Evolutionary conservation across 306 rosid species (phyloP).

Genomic region (Cajanus cajan): DNA sequence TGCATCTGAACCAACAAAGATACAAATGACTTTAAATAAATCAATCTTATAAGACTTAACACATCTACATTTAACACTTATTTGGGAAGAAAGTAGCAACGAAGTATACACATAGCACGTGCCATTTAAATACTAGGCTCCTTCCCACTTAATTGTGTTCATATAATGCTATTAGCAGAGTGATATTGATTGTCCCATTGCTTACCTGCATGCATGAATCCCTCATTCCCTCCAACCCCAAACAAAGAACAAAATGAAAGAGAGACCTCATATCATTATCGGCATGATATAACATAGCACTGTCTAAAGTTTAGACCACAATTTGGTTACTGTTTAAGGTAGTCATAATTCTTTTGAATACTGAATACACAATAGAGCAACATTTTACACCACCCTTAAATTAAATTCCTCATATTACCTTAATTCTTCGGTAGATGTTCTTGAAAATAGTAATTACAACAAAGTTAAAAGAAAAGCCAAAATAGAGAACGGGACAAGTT

Average conservation of each 20-base stretch:
- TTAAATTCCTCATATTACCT: not conserved
- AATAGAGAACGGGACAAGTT: not conserved
- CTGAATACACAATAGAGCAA: not conserved
- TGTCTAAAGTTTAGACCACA: not conserved
- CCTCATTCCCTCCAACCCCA: not conserved
- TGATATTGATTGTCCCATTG: not conserved
- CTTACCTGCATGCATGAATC: not conserved
- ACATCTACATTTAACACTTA: not conserved
- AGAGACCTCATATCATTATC: not conserved
- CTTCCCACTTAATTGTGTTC: not conserved
- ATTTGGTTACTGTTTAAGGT: not conserved
- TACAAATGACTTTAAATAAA: too few species aligned
- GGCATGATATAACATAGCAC: not conserved
- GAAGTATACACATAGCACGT: not conserved
- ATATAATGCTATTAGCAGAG: not conserved
- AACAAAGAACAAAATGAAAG: not conserved
- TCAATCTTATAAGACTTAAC: too few species aligned
- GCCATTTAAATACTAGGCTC: not conserved
- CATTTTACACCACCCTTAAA: not conserved
- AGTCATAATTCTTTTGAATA: not conserved
- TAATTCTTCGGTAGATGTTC: not conserved
- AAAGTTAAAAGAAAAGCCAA: not conserved
- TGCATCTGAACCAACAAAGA: not conserved
- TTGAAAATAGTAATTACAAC: not conserved
- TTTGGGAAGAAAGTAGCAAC: not conserved